Evolutionary conservation across 257 asterid genomes (phyloP).

Genomic region (Jacaranda copaia): DNA sequence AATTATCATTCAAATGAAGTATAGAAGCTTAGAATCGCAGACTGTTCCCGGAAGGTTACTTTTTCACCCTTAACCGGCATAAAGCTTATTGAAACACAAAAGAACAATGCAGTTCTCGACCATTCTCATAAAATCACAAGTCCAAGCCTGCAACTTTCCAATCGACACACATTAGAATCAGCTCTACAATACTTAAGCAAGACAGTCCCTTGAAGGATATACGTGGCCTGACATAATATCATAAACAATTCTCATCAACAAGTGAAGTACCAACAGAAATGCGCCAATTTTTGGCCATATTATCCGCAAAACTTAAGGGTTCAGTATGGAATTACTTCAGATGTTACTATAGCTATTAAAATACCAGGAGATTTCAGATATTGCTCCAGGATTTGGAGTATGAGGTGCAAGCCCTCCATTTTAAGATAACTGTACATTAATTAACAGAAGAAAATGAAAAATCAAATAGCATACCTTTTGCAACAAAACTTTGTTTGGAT

Average conservation of each 20-base stretch:
- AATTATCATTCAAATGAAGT: neutral
- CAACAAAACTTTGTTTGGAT: constrained; percentile 81
- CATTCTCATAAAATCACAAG: constrained; percentile 19
- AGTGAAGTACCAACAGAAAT: constrained; percentile 23
- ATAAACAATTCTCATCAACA: constrained; percentile 8
- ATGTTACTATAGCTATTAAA: constrained; percentile 17
- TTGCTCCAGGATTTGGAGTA: constrained; percentile 27
- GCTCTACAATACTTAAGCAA: neutral
- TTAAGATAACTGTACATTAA: constrained; percentile 29
- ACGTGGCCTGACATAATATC: constrained; percentile 1
- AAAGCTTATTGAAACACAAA: constrained; percentile 10
- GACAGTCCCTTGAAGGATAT: constrained; percentile 1
- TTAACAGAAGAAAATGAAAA: constrained; percentile 26
- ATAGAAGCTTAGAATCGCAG: neutral
- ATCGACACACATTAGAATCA: constrained; percentile 18
- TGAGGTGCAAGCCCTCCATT: constrained; percentile 17
- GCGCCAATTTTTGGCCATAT: constrained; percentile 29
- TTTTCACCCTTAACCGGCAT: constrained; percentile 17
- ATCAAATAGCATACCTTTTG: constrained; percentile 79
- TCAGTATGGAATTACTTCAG: constrained; percentile 19
- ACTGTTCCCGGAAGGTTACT: constrained; percentile 11
- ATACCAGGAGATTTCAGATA: constrained; percentile 15
- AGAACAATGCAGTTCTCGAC: constrained; percentile 7
- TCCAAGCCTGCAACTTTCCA: constrained; percentile 2
- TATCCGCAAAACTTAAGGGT: constrained; percentile 14